Evolutionary conservation across 1,284 basidiomycete genomes (phyloP), one percentile per base, ranked within the genome.

Genomic region (Ceratobasidium sp.): DNA sequence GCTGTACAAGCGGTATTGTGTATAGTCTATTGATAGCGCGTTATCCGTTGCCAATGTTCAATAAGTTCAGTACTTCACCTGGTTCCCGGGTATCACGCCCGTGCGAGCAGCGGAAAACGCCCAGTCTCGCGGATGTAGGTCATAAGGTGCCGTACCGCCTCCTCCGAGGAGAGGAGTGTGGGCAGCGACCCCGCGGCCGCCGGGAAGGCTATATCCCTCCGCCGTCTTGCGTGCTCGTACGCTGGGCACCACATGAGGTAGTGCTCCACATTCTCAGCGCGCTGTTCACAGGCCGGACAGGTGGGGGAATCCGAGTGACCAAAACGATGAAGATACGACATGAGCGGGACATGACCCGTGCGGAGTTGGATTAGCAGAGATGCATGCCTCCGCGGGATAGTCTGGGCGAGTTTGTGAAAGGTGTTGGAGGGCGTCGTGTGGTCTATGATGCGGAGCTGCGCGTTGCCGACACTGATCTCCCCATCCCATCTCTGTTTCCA

Each of bases 331-430:
- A 65, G 40, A 38, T 44, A 65, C 4, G 17, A 4, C 4, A 13
- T 26, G 9, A 46, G 38, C 10, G 17, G 62, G 38, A 65, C 3
- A 42, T 65, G 62, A 1, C 65, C 65, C 6, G 33, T 28, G 2
- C 65, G 48, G 46, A 67, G 65, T 26, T 67, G 65, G 9, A 67
- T 13, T 3, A 67, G 65, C 28, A 38, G 10, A 1, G 65, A 12
- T 5, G n/a, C n/a, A 9, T 52, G 44, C 12, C 54, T 56, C 9
- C 54, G 20, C 6, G n/a, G 46, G 12, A 67, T 50, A 20, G 44
- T 44, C 48, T 68, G 66, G 23, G 68, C 54, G 6, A 59, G 40
- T 33, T 46, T 70, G 38, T 59, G 54, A 38, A 70, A 57, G 1
- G 28, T 10, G 13, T 48, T 70, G 2, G 68, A 70, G 1, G 42